Conservation (phyloP, 2,329 filamentous ascomycete genomes). For the Cladophialophora immunda region DNA sequence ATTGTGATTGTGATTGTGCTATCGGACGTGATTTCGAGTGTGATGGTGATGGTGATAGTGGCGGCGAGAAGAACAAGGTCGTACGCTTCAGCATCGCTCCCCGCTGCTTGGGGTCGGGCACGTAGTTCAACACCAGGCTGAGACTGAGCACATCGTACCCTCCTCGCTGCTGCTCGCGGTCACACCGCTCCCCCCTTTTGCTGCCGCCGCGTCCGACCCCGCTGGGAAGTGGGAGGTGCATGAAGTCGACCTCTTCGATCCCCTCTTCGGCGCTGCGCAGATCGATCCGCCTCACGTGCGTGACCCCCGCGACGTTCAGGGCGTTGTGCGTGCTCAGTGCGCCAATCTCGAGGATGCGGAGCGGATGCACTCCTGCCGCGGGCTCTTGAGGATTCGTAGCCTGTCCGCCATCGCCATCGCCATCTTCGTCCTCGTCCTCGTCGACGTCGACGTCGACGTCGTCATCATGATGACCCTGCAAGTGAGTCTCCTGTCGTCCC, state of each 20-base stretch:
- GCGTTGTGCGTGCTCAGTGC: conserved; percentile 85
- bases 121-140: conserved; percentile 93
- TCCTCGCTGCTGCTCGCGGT: background rate
- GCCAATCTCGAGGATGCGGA: conserved; percentile 86
- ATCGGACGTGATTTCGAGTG: no score
- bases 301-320: conserved; percentile 66
- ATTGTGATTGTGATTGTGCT: background rate
- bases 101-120: conserved; percentile 76
- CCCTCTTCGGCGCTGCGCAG: conserved; percentile 80
- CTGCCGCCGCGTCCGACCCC: conserved; percentile 57
- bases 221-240: conserved; percentile 79
- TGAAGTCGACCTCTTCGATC: conserved; percentile 92
- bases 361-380: conserved; percentile 14
- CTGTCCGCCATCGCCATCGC: background rate
- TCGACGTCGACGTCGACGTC: conserved; percentile 8
- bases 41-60: background rate
- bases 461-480: background rate
- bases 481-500: background rate
- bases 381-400: background rate
- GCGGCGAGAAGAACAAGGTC: conserved; percentile 67
- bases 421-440: background rate
- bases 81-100: conserved; percentile 87
- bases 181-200: conserved; percentile 43
- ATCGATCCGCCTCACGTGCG: conserved; percentile 73
- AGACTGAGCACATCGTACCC: conserved; percentile 88